Base-by-base conservation (phyloP, 257 asterid species). In the Plantago elongata region DNA sequence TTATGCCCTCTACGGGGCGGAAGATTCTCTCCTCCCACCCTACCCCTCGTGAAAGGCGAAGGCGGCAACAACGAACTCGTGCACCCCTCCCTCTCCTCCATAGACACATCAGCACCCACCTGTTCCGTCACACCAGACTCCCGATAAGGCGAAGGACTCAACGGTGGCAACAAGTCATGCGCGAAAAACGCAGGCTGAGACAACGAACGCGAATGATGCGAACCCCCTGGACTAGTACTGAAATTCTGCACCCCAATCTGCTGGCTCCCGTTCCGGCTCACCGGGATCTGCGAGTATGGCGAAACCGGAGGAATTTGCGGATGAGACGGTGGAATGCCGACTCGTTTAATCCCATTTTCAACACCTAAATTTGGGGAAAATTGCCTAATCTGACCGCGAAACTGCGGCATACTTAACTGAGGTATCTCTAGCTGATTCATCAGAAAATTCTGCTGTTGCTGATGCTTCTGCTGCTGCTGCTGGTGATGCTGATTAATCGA, bases 281-380 rank as follows among this genome's bases (percentile, higher is more conserved):
- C 64, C 3, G 86, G 86, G 83, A 81, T 83, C 72, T 89, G 96
- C 1, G 99, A 92, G 63, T 92, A 89, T 17, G 95, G 96, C 0
- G 95, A 93, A 47, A 87, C 71, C 0, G 95, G 97, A 13, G 97
- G 95, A 69, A 89, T 89, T 74, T 86, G 97, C 9, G 96, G 97
- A 47, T 89, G 97, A 37, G 96, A 81, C 10, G 99, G 96, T 17
- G 99, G 97, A 61, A 93, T 86, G 42, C 99, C 97, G 18, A 64
- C 81, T 69, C 93, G 76, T 44, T 83, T 84, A 54, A 74, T 40
- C 63, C 71, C 65, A 27, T 68, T 80, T 48, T 91, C 98, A 61
- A 61, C 74, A 11, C 78, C 80, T 43, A 70, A 63, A 75, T 79
- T 77, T 0, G 95, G 93, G 1, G 85, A 72, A 55, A 75, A 64